Evolutionary conservation across 208 protist genomes (phyloP), one percentile per base, ranked within the genome.

Genomic region (Leishmania tarentolae): DNA sequence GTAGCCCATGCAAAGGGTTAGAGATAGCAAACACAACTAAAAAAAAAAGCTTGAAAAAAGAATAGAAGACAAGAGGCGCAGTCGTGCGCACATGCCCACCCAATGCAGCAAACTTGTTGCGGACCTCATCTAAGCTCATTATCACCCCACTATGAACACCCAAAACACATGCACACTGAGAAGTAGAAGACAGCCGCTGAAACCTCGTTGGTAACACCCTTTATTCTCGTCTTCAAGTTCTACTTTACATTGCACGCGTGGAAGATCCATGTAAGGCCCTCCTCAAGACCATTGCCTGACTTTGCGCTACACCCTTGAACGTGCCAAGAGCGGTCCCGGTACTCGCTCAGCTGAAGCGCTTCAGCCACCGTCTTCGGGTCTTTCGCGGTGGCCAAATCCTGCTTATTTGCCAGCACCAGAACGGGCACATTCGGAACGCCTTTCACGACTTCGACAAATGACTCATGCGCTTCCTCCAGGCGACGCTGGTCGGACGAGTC

Each of bases 321-420:
- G 78, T 99, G 98, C 98, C 98, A 99, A 70, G 94, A 88, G 68
- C 97, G 96, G 69, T 98, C 96, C 31, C 97, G 91, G 76, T 98
- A 98, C 59, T 95, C 90, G 74, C 93, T 75, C 77, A 99, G 85
- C 47, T 95, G 84, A 31, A 99, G 86, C 47, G 73, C 82, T 76
- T 96, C 90, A 1, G 95, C 92, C 52, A 99, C 83, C 59, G 84
- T 84, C 79, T 95, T 83, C 2, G 92, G 86, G 47, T 88, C 66
- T 83, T 98, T 93, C 2, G 98, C 94, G 0, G 96, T 95, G 28
- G 96, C 94, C 46, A 99, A 88, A 87, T 99, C 99, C 83, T 99
- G 99, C 94, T 99, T 99, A 90, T 99, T 99, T 24, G 99, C 99
- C 72, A 99, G 98, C 46, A 99, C 95, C 11, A 99, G 91, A 47